Percentiles rank a stretch among this genome's conserved stretches.
These are phyloP conservation scores for Paraurostyla sp. DNA, from an alignment of 73 alveolate species.

Conservation along the genomic window DNA sequence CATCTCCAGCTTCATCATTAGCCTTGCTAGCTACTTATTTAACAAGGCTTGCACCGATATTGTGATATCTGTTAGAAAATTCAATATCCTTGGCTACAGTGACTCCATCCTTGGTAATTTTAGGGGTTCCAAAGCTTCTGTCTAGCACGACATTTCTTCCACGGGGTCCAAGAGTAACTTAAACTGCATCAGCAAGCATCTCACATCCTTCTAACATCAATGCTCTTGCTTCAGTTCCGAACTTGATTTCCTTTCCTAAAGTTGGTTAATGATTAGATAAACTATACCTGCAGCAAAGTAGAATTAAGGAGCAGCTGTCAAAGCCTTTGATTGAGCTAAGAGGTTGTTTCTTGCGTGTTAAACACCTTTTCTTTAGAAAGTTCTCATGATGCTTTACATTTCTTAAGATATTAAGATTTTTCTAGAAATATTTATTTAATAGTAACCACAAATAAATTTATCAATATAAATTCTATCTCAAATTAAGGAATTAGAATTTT, in stretches of 20 bases:
- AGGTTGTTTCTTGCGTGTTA: slow-evolving; percentile 22
- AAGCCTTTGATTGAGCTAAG: not conserved
- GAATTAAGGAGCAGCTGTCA: slow-evolving; percentile 5
- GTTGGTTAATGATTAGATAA: too few relatives aligned
- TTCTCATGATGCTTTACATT: slow-evolving; percentile 34
- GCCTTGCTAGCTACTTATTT: slow-evolving; percentile 96
- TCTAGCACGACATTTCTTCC: slow-evolving; percentile 94
- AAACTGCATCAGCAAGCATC: slow-evolving; percentile 90
- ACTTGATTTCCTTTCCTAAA: slow-evolving; percentile 77
- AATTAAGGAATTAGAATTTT: too few relatives aligned
- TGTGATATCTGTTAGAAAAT: slow-evolving; percentile 91
- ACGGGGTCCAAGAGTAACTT: slow-evolving; percentile 92
- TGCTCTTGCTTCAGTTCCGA: slow-evolving; percentile 87
- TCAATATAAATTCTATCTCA: too few relatives aligned
- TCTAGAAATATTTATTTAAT: slow-evolving; percentile 55
- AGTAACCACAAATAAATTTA: slow-evolving; percentile 64
- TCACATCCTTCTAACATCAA: slow-evolving; percentile 85
- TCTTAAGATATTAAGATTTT: slow-evolving; percentile 40
- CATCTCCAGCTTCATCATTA: slow-evolving; percentile 99
- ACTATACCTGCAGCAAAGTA: slow-evolving; percentile 48
- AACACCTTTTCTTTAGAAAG: slow-evolving; percentile 31
- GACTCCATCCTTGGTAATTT: slow-evolving; percentile 97
- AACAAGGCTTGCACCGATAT: slow-evolving; percentile 95
- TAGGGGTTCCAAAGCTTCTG: slow-evolving; percentile 91
- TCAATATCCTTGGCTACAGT: slow-evolving; percentile 98